Base-by-base conservation (phyloP, 73 alveolate species). In the Breviolum minutum region DNA sequence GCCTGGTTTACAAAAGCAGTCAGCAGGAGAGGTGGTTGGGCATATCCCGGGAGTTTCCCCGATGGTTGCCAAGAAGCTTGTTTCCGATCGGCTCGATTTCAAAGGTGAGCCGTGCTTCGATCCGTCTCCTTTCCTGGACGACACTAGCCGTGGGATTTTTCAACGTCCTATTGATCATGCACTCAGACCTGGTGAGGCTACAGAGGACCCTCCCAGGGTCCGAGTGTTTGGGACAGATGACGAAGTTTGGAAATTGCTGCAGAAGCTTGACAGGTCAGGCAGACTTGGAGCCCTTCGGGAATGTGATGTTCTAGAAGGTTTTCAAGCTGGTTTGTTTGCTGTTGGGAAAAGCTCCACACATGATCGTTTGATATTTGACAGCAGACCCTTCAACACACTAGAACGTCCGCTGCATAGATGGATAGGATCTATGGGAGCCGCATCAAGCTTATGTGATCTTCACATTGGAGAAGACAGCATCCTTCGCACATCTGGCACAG, bases 321-420 rank as follows among this genome's bases (percentile, higher is more conserved):
- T 6, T 60, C 93, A 64, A 29, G 95, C 95, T 0, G 95, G 95
- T 0, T 14, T 88, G 26, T 69, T 69, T 61, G 10, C 69, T 2
- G 60, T 88, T 1, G 13, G n/a, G 5, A 88, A 88, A 61, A 85
- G 70, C 61, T 13, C 66, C 9, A n/a, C 10, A 0, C 17, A 32
- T 0, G 95, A 88, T 17, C 30, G 95, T 1, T n/a, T 88, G 10
- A 87, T 87, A 12, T 87, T 87, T 30, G 95, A 87, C 30, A 19
- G 63, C 94, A 9, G 77, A 20, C 94, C 94, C 9, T 84, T 84
- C 29, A 84, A 84, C 63, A 61, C 79, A 5, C 26, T 54, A 1
- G 94, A 84, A 12, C 8, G 9, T 7, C 94, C 94, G 0, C 77
- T 76, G 26, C 0, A 26, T 29, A 48, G 62, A 7, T 84, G 40